These are phyloP conservation scores for Cyclotella atomus DNA, from an alignment of 108 stramenopile species.

Conservation along the genomic window DNA sequence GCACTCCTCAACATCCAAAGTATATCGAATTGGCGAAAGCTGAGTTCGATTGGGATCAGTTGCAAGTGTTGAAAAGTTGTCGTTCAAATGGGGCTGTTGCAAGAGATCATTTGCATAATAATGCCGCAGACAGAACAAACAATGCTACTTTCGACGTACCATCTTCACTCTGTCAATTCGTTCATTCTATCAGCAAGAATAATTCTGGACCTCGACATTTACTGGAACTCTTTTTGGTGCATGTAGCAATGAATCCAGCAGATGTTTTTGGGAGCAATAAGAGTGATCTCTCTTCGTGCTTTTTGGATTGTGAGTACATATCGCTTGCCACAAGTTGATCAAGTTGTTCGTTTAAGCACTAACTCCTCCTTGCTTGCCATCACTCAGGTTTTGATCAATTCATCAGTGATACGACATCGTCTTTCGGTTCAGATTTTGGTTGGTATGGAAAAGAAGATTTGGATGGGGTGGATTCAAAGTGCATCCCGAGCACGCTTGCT, in stretches of 20 bases:
- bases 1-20: constrained; percentile 53
- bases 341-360: neutral
- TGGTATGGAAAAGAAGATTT: constrained; percentile 29
- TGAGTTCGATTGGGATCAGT: constrained; percentile 29
- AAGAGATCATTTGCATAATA: neutral
- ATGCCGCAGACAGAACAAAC: neutral
- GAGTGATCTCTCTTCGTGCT: constrained; percentile 53
- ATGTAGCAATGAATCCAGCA: constrained; percentile 60
- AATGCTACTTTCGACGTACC: neutral
- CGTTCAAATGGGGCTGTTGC: neutral
- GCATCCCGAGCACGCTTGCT: constrained; percentile 53
- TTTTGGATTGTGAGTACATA: constrained; percentile 61
- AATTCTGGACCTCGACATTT: constrained; percentile 72
- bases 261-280: constrained; percentile 64
- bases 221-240: constrained; percentile 56
- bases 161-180: constrained; percentile 56
- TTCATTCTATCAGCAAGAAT: constrained; percentile 41
- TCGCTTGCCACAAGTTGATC: neutral
- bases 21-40: constrained; percentile 10
- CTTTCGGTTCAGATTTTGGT: neutral
- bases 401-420: neutral
- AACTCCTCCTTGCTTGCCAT: neutral
- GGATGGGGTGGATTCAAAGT: neutral
- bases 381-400: constrained; percentile 38
- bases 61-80: constrained; percentile 12